A percentile compares a stretch with the other conserved stretches of the same genome.
Evolutionary conservation across 768 basidiomycete species (phyloP).

Genomic region (Podaxis sp.): DNA sequence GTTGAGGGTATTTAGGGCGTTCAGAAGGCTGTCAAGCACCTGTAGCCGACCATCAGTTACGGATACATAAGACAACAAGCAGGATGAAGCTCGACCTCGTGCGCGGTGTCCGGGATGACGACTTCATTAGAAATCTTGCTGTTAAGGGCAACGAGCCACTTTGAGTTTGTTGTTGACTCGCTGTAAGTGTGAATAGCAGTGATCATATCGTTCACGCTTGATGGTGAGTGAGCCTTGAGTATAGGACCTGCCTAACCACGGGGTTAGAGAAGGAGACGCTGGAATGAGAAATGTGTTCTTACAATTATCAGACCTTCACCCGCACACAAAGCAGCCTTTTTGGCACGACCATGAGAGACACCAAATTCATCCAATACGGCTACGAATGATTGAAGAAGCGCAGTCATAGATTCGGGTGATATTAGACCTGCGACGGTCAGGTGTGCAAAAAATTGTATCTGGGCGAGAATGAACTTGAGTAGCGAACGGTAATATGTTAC

Average conservation of each 20-base stretch:
- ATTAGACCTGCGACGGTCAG: constrained; percentile 76
- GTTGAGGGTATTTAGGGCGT: constrained; percentile 61
- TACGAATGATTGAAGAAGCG: constrained; percentile 80
- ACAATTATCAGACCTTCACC: constrained; percentile 81
- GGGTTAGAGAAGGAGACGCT: not conserved
- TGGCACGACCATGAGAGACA: constrained; percentile 81
- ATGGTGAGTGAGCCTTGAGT: constrained; percentile 58
- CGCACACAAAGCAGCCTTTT: constrained; percentile 77
- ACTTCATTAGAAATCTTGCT: constrained; percentile 49
- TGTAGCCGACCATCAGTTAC: constrained; percentile 27
- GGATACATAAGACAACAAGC: constrained; percentile 3
- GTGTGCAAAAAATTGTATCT: constrained; percentile 96
- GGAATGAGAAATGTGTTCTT: constrained; percentile 19
- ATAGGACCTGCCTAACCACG: constrained; percentile 60
- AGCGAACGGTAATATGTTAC: constrained; percentile 26
- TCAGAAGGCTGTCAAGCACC: constrained; percentile 75
- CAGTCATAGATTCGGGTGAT: constrained; percentile 74
- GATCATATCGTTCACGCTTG: constrained; percentile 69
- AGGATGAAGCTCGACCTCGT: constrained; percentile 50
- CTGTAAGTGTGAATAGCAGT: constrained; percentile 69
- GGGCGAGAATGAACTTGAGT: constrained; percentile 14
- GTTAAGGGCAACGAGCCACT: constrained; percentile 67
- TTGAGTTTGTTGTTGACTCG: constrained; percentile 55
- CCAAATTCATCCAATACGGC: constrained; percentile 89
- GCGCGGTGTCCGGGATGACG: constrained; percentile 46